Evolutionary conservation across 129 eudicot species (phyloP).

Genomic region (Tagetes patula): DNA sequence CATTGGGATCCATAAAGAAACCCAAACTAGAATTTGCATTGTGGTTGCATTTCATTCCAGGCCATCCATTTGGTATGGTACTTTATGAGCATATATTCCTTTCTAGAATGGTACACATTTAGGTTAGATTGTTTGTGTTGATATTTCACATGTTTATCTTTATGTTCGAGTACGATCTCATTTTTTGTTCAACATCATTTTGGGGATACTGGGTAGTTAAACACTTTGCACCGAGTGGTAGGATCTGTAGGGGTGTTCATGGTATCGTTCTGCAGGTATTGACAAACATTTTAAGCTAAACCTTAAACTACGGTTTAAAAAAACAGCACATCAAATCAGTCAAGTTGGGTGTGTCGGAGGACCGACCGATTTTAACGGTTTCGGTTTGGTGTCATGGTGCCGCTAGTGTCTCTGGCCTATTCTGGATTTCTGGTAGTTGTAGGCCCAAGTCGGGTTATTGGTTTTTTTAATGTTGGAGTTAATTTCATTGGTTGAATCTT

Average conservation of each 20-base stretch:
- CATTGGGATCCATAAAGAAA: constrained; percentile 10
- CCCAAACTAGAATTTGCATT: constrained; percentile 18
- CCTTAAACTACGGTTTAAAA: neutral
- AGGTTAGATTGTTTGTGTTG: constrained; percentile 7
- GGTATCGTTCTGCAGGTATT: neutral
- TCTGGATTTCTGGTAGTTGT: too few relatives aligned
- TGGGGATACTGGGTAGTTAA: constrained; percentile 2
- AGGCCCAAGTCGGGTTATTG: too few relatives aligned
- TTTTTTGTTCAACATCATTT: neutral
- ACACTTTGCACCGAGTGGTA: neutral
- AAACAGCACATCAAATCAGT: neutral
- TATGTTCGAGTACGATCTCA: neutral
- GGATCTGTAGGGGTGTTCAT: neutral
- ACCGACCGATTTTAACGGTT: neutral
- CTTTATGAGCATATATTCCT: constrained; percentile 31
- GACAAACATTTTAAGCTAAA: neutral
- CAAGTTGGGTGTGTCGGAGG: neutral
- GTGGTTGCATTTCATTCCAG: constrained; percentile 2
- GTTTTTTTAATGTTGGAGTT: neutral
- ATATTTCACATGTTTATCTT: neutral
- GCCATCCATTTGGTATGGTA: constrained; percentile 23
- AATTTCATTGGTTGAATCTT: too few relatives aligned
- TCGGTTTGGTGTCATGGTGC: too few relatives aligned
- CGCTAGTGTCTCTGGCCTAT: too few relatives aligned
- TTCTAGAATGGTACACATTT: constrained; percentile 8